Evolutionary conservation across 495 filamentous ascomycete species (phyloP), one percentile per base, ranked within the genome.

Genomic region (Lasiosphaeris hirsuta): DNA sequence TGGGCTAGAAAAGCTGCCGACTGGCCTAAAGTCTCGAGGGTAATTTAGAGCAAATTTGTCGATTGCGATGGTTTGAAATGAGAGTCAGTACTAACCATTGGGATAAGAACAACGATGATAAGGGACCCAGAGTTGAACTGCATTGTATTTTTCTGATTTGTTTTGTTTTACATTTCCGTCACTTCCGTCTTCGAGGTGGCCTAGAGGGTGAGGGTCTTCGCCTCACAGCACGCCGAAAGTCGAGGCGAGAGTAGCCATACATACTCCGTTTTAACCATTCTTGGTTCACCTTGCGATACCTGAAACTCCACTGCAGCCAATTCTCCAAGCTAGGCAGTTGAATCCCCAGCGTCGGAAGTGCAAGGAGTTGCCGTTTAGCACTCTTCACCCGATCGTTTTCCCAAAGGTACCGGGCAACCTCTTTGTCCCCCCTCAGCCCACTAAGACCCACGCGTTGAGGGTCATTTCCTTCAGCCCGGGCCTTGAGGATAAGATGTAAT

Each of bases 321-420:
- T 72, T 46, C n/a, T 70, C 64, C 3, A 72, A 13, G 0, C 57
- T 57, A 0, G 70, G 68, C 9, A 76, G 39, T 3, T 63, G 52
- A n/a, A 81, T 50, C 0, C 68, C 73, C 23, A 84, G 63, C 0
- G 81, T 79, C 1, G 82, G 82, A 35, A 86, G 63, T 10, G 73
- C 79, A 9, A 86, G 23, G 14, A 82, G 56, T 34, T 59, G 69
- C 47, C 66, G 65, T 41, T 63, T 59, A 1, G 35, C 46, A 4
- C 35, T 9, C 10, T 13, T 23, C 18, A 10, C 15, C 5, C 52
- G 7, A 0, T 50, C 23, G 8, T 17, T 18, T 45, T 58, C 54
- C 62, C 59, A 61, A 1, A 15, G n/a, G 36, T 41, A n/a, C 13
- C 56, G 42, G 10, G 23, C 39, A 15, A 10, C 8, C 11, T 61